These are phyloP conservation scores for Caloboletus firmus DNA, from an alignment of 1,284 basidiomycete genomes.

Conservation along the genomic window DNA sequence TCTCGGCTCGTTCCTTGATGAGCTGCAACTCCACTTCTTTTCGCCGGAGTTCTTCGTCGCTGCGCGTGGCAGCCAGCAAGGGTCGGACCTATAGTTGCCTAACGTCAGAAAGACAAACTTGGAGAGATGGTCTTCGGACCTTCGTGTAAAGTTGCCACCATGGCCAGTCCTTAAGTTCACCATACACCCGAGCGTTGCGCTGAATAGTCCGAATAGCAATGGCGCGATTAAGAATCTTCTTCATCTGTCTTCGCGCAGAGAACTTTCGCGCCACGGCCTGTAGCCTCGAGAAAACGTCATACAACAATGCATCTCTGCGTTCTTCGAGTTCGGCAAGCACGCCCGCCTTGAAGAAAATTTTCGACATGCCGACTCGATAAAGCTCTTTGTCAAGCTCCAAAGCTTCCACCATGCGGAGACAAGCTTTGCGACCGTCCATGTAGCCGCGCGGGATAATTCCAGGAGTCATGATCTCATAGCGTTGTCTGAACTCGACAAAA, in stretches of 20 bases:
- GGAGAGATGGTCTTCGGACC: constrained; percentile 37
- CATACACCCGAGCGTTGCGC: constrained; percentile 90
- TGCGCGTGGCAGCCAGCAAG: constrained; percentile 87
- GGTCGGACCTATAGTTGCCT: constrained; percentile 72
- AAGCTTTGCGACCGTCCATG: constrained; percentile 96
- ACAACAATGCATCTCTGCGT: constrained; percentile 82
- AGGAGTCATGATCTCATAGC: constrained; percentile 95
- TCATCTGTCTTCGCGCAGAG: constrained; percentile 87
- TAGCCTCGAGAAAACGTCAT: constrained; percentile 86
- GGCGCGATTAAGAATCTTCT: constrained; percentile 93
- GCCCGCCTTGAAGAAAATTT: constrained; percentile 99
- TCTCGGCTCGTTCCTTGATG: constrained; percentile 82
- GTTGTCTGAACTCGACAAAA: constrained; percentile 96
- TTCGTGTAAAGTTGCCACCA: constrained; percentile 99
- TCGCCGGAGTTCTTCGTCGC: constrained; percentile 87
- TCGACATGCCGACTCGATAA: constrained; percentile 94
- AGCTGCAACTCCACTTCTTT: constrained; percentile 87
- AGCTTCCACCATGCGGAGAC: constrained; percentile 88
- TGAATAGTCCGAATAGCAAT: constrained; percentile 92
- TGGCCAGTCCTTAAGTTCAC: constrained; percentile 90
- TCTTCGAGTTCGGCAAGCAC: constrained; percentile 98
- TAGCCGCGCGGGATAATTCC: constrained; percentile 91
- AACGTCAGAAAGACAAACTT: neutral
- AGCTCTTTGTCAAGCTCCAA: constrained; percentile 84
- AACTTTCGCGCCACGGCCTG: constrained; percentile 87